Evolutionary conservation across 2,329 filamentous ascomycete genomes (phyloP).

Genomic region (Fusarium globosum): DNA sequence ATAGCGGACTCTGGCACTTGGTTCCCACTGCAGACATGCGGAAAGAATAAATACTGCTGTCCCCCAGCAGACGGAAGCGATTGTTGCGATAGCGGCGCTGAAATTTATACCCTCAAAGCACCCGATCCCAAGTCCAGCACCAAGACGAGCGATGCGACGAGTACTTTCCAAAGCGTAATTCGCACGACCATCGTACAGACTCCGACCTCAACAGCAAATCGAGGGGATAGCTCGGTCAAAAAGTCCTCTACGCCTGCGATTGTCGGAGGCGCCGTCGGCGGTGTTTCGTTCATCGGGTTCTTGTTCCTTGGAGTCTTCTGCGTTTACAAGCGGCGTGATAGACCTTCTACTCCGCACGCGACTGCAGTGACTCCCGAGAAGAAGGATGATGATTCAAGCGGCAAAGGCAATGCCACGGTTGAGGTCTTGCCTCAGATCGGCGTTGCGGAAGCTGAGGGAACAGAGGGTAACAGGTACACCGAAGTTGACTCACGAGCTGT

Average conservation of each 20-base stretch:
- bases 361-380: not conserved
- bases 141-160: not conserved
- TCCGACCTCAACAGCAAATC: not conserved
- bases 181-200: not conserved
- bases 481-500: slow-evolving; percentile 9
- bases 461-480: slow-evolving; percentile 13
- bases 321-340: slow-evolving; percentile 22
- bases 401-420: not conserved
- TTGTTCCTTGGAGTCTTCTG: slow-evolving; percentile 22
- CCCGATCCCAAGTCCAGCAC: not conserved
- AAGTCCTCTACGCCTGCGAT: slow-evolving; percentile 20
- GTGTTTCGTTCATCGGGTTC: slow-evolving; percentile 27
- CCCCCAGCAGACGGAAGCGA: slow-evolving; percentile 18
- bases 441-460: slow-evolving; percentile 10
- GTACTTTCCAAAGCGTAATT: not conserved
- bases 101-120: slow-evolving; percentile 28
- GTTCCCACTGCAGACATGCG: slow-evolving; percentile 23
- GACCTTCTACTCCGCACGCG: not conserved
- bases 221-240: not conserved
- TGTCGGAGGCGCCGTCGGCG: slow-evolving; percentile 33
- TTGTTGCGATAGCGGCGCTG: slow-evolving; percentile 33
- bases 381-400: not conserved
- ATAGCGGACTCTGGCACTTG: slow-evolving; percentile 26
- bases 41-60: slow-evolving; percentile 39
- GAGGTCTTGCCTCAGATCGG: not conserved